Evolutionary conservation across 345 rosid species (phyloP), one percentile per base, ranked within the genome.

Genomic region (Populus nigra): DNA sequence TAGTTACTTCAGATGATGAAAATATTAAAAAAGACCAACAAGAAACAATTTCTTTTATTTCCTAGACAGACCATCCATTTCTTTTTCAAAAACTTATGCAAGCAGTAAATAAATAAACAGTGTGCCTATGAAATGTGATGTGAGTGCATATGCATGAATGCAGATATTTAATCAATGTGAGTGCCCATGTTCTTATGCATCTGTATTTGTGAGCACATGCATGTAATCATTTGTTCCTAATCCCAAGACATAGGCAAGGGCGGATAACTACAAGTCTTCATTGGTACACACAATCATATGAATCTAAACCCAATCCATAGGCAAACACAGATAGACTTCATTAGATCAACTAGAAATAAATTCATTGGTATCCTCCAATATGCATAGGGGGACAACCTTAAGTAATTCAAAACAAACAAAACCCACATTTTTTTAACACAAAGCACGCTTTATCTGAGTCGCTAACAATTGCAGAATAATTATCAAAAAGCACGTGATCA

Each of bases 381-480:
- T 15, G 76, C 74, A 69, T 27, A 35, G 5, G 18, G 63, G 61
- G 74, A 76, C 62, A 16, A n/a, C 72, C 71, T 71, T 8, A 59
- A 68, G 67, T 53, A 81, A 82, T 53, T 79, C 18, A 33, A 77
- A 61, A 65, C 76, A 81, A 69, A 86, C 68, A 81, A 71, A 73
- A 67, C 75, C 61, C n/a, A 23, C 68, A 77, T 31, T 57, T 76
- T 79, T 79, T 77, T 69, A 74, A 53, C 74, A 73, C n/a, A 78
- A 81, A 69, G 70, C 73, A 74, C 78, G 36, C 76, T 72, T 73
- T 59, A 71, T 27, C 57, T 31, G 4, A 33, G 78, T 69, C 62
- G 70, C 41, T 33, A 78, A 72, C 63, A 50, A 69, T 31, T 65
- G 25, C 71, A 67, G 38, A 59, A 62, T 50, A 79, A 43, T 66